Evolutionary conservation across 75 land plant species (phyloP), one percentile per base, ranked within the genome.

Genomic region (Selaginella moellendorffii): DNA sequence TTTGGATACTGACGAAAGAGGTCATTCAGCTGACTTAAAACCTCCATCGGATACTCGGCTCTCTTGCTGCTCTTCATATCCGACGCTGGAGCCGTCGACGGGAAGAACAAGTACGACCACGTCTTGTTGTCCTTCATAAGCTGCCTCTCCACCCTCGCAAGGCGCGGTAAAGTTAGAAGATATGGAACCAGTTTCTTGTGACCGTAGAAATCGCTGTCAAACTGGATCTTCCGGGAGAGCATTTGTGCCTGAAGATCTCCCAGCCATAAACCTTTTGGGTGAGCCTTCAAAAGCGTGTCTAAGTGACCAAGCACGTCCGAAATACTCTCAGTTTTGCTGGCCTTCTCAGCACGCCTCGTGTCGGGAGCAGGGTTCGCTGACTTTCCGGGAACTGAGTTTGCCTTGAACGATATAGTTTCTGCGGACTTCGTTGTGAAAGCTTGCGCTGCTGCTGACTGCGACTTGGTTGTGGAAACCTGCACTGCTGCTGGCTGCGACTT

Each of bases 61-160:
- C 46, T 5, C 14, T 14, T 36, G 14, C 46, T 36, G 46, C 46
- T 36, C 14, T 36, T 5, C 46, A 36, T 36, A 36, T 36, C 46
- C 46, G 46, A 36, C 14, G 46, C 46, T 5, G 46, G 46, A 36
- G 46, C 46, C 5, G 46, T n/a, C 5, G 59, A 8, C 9, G 59
- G 21, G 24, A 56, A 56, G 24, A 56, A 56, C 2, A 56, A 8
- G n/a, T 56, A 56, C 24, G 59, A 56, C 59, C 59, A 56, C 21
- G 59, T 56, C 24, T 46, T 56, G 24, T 56, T 56, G n/a, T 56
- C 59, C 24, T 56, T 56, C 59, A 56, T 56, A 56, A 56, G 59
- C 8, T 21, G 19, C 19, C 59, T 19, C 19, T 24, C 24, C 17
- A 56, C 59, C 24, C 59, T 56, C 19, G 24, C 59, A 9, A 56